A percentile compares a stretch with the other conserved stretches of the same genome.
phyloP scores from a whole-genome alignment of 2,329 filamentous ascomycete species.

The Talaromyces pinophilus region DNA sequence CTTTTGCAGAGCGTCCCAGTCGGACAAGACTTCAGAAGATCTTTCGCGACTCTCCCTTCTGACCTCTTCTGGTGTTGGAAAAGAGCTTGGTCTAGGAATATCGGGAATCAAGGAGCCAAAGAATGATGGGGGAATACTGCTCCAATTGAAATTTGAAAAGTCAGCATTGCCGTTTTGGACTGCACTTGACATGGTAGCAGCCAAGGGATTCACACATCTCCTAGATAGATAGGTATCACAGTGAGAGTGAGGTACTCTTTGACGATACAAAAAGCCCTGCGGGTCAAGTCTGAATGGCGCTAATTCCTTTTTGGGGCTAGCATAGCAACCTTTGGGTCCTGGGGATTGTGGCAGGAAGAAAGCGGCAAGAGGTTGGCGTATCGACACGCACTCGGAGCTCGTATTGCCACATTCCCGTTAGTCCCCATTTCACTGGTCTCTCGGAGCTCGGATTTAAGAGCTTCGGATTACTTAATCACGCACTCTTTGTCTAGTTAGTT shows the following conservation, averaged over 20 bases:
- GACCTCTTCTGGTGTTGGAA: neutral
- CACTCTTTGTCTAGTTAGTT: neutral
- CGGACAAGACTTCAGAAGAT: neutral
- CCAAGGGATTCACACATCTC: too few relatives aligned
- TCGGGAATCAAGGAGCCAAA: neutral
- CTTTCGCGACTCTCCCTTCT: neutral
- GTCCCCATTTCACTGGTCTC: neutral
- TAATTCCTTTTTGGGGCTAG: too few relatives aligned
- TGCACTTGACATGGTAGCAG: too few relatives aligned
- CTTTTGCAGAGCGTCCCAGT: neutral
- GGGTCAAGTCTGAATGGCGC: too few relatives aligned
- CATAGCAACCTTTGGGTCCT: too few relatives aligned
- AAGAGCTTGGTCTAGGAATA: neutral
- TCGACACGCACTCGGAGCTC: neutral
- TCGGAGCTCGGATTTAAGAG: conserved; percentile 13
- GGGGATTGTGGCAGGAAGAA: too few relatives aligned
- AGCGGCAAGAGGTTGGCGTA: neutral
- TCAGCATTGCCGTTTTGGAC: neutral
- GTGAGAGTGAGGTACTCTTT: too few relatives aligned
- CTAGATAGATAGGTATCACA: too few relatives aligned
- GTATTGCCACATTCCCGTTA: neutral
- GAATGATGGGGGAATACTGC: neutral
- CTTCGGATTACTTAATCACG: neutral
- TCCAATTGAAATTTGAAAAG: neutral
- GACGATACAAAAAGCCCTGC: too few relatives aligned